Conservation (phyloP, 1,139 yeast genomes). For the Torulaspora globosa region DNA sequence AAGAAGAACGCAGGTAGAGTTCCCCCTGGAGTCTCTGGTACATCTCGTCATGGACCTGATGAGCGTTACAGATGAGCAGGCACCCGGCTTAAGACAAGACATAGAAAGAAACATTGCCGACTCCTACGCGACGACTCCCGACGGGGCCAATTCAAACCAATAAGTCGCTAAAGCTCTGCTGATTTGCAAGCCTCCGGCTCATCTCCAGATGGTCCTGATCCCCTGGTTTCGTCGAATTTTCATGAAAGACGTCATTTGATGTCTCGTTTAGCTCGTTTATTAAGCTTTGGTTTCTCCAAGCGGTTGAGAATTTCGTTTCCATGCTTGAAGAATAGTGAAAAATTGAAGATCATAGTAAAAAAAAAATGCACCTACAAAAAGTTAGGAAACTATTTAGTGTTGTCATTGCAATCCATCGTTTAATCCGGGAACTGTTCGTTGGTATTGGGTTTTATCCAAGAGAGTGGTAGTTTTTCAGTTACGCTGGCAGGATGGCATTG, state of each 20-base stretch:
- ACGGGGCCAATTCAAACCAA: not conserved
- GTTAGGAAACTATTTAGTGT: not conserved
- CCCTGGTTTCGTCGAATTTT: not conserved
- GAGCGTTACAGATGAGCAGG: slow-evolving; percentile 21
- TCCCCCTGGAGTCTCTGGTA: slow-evolving; percentile 25
- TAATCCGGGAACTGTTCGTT: not conserved
- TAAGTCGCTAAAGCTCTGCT: not conserved
- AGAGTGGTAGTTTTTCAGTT: not conserved
- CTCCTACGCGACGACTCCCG: slow-evolving; percentile 18
- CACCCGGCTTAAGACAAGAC: slow-evolving; percentile 18
- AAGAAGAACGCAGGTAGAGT: slow-evolving; percentile 30
- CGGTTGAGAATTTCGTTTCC: slow-evolving; percentile 7
- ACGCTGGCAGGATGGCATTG: slow-evolving; percentile 21
- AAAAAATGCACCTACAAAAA: slow-evolving; percentile 7
- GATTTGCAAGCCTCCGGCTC: not conserved
- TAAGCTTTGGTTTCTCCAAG: slow-evolving; percentile 5
- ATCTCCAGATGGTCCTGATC: not conserved
- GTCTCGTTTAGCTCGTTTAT: slow-evolving; percentile 7
- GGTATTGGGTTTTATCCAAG: not conserved
- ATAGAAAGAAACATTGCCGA: slow-evolving; percentile 28
- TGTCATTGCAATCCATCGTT: not conserved
- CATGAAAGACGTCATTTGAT: not conserved
- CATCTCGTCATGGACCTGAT: slow-evolving; percentile 24
- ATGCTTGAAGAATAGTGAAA: slow-evolving; percentile 6
- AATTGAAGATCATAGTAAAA: slow-evolving; percentile 1